phyloP scores from a whole-genome alignment of 257 asterid species.

The Perilla frutescens region DNA sequence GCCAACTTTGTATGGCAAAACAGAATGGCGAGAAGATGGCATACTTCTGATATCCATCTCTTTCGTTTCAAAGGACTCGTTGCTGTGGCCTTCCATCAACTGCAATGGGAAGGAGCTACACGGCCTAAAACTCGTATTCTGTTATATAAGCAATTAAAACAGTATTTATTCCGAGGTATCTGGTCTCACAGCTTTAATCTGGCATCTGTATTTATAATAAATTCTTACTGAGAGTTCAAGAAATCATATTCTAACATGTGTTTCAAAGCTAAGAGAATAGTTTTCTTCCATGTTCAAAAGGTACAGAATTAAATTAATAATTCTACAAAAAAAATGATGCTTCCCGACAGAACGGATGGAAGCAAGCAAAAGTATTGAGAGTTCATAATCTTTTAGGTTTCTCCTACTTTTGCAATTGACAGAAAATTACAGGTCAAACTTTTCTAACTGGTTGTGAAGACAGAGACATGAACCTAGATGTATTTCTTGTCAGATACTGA shows the following conservation, averaged over 20 bases:
- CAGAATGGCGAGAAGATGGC: constrained; percentile 42
- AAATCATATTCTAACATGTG: background rate
- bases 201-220: constrained; percentile 28
- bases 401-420: constrained; percentile 41
- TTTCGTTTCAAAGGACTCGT: constrained; percentile 38
- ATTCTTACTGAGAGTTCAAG: background rate
- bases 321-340: constrained; percentile 15
- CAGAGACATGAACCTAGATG: constrained; percentile 43
- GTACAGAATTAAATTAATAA: background rate
- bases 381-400: constrained; percentile 24
- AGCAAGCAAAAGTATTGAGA: constrained; percentile 35
- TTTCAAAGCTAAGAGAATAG: constrained; percentile 1
- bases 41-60: constrained; percentile 57
- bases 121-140: background rate
- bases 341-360: constrained; percentile 37
- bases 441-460: constrained; percentile 33
- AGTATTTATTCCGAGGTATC: constrained; percentile 10
- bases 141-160: constrained; percentile 4
- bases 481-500: constrained; percentile 36
- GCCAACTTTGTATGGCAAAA: constrained; percentile 67
- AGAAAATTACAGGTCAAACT: constrained; percentile 49
- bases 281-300: constrained; percentile 2
- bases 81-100: constrained; percentile 44
- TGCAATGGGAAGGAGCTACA: constrained; percentile 11
- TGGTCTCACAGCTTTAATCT: constrained; percentile 16